These are phyloP conservation scores for Fusarium buxicola DNA, from an alignment of 2,329 filamentous ascomycete genomes.

Conservation along the genomic window DNA sequence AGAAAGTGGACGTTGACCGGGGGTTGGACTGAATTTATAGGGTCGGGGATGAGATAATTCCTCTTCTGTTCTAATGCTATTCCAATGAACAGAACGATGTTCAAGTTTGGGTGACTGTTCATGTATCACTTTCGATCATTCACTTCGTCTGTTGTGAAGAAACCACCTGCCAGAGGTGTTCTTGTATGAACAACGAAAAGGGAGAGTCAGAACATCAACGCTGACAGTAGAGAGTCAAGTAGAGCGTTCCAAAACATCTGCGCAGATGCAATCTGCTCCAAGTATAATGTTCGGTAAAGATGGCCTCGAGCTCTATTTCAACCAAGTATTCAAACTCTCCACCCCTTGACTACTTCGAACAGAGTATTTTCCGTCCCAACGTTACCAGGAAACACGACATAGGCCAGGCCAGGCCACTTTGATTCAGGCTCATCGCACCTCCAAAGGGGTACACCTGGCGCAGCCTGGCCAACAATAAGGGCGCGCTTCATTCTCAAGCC, in stretches of 20 bases:
- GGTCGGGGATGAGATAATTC: constrained; percentile 16
- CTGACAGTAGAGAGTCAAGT: too few relatives aligned
- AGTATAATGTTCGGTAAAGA: too few relatives aligned
- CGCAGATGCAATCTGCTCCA: too few relatives aligned
- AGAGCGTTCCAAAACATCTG: too few relatives aligned
- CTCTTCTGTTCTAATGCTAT: background rate
- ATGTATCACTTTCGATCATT: too few relatives aligned
- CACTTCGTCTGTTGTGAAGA: background rate
- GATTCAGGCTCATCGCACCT: constrained; percentile 64
- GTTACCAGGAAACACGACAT: constrained; percentile 46
- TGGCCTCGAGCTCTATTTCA: too few relatives aligned
- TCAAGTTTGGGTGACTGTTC: background rate
- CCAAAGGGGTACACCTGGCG: constrained; percentile 69
- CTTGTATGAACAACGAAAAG: too few relatives aligned
- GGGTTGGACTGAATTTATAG: background rate
- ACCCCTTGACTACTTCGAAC: constrained; percentile 28
- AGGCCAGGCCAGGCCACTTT: constrained; percentile 64
- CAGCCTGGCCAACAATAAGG: constrained; percentile 66
- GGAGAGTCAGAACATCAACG: too few relatives aligned
- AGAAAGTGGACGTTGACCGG: background rate
- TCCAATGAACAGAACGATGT: background rate
- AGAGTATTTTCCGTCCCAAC: constrained; percentile 31
- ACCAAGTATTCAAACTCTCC: constrained; percentile 12
- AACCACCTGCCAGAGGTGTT: constrained; percentile 2
- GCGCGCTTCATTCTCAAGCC: constrained; percentile 65